Base-by-base conservation (phyloP, 768 basidiomycete genomes). In the Boletellus sp. region DNA sequence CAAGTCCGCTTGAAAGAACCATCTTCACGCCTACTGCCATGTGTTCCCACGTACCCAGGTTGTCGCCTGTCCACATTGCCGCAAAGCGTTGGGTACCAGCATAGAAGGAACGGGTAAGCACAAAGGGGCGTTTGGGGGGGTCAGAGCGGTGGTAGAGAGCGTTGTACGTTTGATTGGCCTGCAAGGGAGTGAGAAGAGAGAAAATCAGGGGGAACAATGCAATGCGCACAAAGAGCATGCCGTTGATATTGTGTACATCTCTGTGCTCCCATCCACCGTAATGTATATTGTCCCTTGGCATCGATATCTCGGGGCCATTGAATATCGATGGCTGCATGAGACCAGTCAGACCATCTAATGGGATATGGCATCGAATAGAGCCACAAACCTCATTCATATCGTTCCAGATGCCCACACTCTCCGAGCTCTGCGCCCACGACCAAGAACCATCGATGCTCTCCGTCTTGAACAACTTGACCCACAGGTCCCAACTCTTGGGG, bases 31-130 rank as follows among this genome's bases (percentile, higher is more conserved):
- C 91, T 16, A 90, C 90, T 10, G 82, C 81, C 83, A 99, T 94
- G 63, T 99, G 96, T 50, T 94, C 93, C 96, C 96, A 99, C 1
- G 90, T 93, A 16, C 95, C 92, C 23, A 95, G 74, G 67, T 98
- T 98, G 70, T 99, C 96, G 16, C 96, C 96, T 8, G 95, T 98
- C 96, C 96, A 99, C 79, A 96, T 93, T 5, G 96, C 94, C 33
- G 94, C 91, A 59, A 89, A 92, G 19, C 94, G 84, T 66, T 98
- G 96, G 23, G 94, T 93, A 3, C 96, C 96, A 1, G 94, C 90
- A 49, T 78, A 98, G 81, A 96, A 98, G 12, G 93, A 80, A 42
- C 96, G 88, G 0, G 94, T 94, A 10, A 99, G 82, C 42, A 99
- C 94, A 65, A 99, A 99, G 0, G 96, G 94, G 13, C 96, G 82